phyloP scores from a whole-genome alignment of 805 yeast species.

The Myxozyma vanderwaltii region DNA sequence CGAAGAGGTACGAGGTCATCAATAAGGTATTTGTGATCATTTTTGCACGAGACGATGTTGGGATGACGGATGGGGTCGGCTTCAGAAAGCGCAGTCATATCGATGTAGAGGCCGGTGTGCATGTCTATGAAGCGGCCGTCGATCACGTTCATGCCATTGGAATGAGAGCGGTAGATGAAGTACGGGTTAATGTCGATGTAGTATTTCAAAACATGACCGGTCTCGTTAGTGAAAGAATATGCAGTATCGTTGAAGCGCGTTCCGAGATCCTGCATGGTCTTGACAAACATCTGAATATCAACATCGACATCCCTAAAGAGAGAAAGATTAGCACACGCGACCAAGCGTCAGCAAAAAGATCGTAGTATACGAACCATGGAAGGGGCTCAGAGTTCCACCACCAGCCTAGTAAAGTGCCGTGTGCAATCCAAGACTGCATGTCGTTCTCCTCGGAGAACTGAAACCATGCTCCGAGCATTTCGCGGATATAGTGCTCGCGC shows the following conservation, averaged over 20 bases:
- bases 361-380: slow-evolving; percentile 47
- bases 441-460: slow-evolving; percentile 49
- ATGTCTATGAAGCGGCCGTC: slow-evolving; percentile 64
- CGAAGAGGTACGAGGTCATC: slow-evolving; percentile 57
- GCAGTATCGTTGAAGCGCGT: slow-evolving; percentile 50
- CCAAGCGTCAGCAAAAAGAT: background rate
- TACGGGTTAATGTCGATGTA: slow-evolving; percentile 53
- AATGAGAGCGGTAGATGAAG: slow-evolving; percentile 52
- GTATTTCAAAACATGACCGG: slow-evolving; percentile 57
- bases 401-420: slow-evolving; percentile 55
- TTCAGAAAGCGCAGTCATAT: slow-evolving; percentile 54
- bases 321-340: background rate
- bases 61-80: slow-evolving; percentile 32
- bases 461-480: slow-evolving; percentile 51
- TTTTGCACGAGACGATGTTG: slow-evolving; percentile 50
- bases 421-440: slow-evolving; percentile 52
- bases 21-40: slow-evolving; percentile 55
- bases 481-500: slow-evolving; percentile 52
- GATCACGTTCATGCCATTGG: slow-evolving; percentile 53
- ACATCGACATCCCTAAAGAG: slow-evolving; percentile 46
- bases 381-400: slow-evolving; percentile 52
- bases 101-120: slow-evolving; percentile 61
- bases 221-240: slow-evolving; percentile 58
- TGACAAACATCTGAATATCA: slow-evolving; percentile 56
- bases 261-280: slow-evolving; percentile 51